Percentiles rank a stretch among this genome's conserved stretches.
These are phyloP conservation scores for Mortierella sp. DNA, from an alignment of 371 early-diverging fungal genomes.

Conservation along the genomic window DNA sequence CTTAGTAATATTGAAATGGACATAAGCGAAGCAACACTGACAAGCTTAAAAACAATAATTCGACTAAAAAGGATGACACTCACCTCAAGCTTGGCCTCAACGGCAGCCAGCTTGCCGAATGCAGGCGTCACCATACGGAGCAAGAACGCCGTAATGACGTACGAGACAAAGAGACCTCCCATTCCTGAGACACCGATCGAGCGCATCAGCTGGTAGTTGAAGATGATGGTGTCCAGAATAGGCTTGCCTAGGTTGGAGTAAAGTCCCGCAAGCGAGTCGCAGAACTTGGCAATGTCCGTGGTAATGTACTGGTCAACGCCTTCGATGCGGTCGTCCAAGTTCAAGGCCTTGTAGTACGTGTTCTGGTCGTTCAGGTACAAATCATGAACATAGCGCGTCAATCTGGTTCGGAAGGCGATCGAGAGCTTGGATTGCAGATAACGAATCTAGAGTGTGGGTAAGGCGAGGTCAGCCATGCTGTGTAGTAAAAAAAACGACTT, in stretches of 20 bases:
- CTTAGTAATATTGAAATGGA: too few relatives aligned
- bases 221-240: slow-evolving; percentile 84
- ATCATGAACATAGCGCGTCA: slow-evolving; percentile 84
- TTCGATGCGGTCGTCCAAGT: slow-evolving; percentile 86
- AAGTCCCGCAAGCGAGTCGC: slow-evolving; percentile 75
- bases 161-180: slow-evolving; percentile 74
- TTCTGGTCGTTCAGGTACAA: slow-evolving; percentile 79
- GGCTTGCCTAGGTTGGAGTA: slow-evolving; percentile 92
- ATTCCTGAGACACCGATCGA: slow-evolving; percentile 81
- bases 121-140: slow-evolving; percentile 83
- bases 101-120: slow-evolving; percentile 87
- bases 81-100: slow-evolving; percentile 85
- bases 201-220: slow-evolving; percentile 82
- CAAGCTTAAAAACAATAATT: too few relatives aligned
- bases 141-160: slow-evolving; percentile 75
- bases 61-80: background rate
- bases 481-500: too few relatives aligned
- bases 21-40: too few relatives aligned
- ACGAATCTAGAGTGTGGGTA: slow-evolving; percentile 63
- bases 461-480: too few relatives aligned
- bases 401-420: slow-evolving; percentile 86
- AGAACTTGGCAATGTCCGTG: slow-evolving; percentile 87
- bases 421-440: slow-evolving; percentile 93
- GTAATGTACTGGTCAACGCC: slow-evolving; percentile 91
- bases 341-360: slow-evolving; percentile 86